A percentile compares a stretch with the other conserved stretches of the same genome.
These are phyloP conservation scores for Alternaria atra DNA, from an alignment of 2,329 filamentous ascomycete genomes.

Conservation along the genomic window DNA sequence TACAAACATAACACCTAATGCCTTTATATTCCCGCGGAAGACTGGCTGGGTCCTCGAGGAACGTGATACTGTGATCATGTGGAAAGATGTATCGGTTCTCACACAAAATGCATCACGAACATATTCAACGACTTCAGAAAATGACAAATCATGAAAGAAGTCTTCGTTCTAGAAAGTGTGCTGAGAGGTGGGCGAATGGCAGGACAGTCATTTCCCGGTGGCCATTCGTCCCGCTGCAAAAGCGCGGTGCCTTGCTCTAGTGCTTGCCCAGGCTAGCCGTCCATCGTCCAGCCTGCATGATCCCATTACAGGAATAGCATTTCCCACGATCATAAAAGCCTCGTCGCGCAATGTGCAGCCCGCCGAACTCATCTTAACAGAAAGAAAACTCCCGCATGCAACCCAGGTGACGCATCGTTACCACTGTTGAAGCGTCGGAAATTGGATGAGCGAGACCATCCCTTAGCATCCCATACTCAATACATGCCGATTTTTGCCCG, in stretches of 20 bases:
- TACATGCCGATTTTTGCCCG: slow-evolving; percentile 45
- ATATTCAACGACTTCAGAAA: background rate
- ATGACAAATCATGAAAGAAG: slow-evolving; percentile 1
- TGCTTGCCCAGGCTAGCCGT: slow-evolving; percentile 31
- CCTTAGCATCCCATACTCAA: slow-evolving; percentile 39
- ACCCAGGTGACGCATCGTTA: slow-evolving; percentile 39
- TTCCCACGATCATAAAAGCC: slow-evolving; percentile 16
- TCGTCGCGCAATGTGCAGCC: slow-evolving; percentile 31
- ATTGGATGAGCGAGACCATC: slow-evolving; percentile 35
- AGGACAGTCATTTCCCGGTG: slow-evolving; percentile 30
- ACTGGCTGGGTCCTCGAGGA: background rate
- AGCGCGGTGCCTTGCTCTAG: slow-evolving; percentile 24
- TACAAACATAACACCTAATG: background rate
- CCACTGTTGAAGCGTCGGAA: slow-evolving; percentile 35
- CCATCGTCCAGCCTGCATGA: slow-evolving; percentile 20
- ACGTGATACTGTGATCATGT: background rate
- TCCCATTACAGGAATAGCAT: slow-evolving; percentile 14
- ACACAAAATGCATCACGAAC: background rate
- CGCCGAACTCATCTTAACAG: slow-evolving; percentile 36
- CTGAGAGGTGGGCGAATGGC: slow-evolving; percentile 33
- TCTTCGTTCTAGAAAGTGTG: slow-evolving; percentile 22
- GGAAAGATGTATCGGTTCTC: background rate
- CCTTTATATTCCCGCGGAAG: no score
- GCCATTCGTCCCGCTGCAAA: slow-evolving; percentile 21
- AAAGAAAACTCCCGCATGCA: slow-evolving; percentile 51